Evolutionary conservation across 208 protist species (phyloP), one percentile per base, ranked within the genome.

Genomic region (Leishmania martiniquensis): DNA sequence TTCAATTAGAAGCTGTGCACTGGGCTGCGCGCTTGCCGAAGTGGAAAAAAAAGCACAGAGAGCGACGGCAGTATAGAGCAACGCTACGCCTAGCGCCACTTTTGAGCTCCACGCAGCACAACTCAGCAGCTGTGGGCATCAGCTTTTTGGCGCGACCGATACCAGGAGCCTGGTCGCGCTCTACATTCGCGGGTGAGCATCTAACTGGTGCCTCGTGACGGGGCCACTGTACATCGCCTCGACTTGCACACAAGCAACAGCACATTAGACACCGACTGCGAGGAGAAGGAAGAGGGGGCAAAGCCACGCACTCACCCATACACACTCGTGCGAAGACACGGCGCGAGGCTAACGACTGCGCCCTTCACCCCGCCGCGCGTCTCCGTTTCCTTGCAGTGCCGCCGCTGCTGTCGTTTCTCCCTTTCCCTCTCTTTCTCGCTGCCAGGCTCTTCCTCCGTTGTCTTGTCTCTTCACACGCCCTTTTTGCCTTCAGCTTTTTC

Each of bases 401-500:
- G 2, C 52, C 49, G 65, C 59, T 22, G 15, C 7, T 34, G 47
- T 69, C 32, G 29, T 44, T 68, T 80, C 47, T 45, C 6, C 2
- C 42, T 45, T 76, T 76, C 60, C 45, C 51, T 70, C n/a, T n/a
- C n/a, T 73, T 73, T 71, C 5, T 66, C 7, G 13, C 32, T 22
- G 65, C 25, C 37, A 22, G 63, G 60, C 47, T 25, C 47, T 70
- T 3, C 34, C 20, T 75, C 44, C 22, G n/a, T 22, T 4, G 9
- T 25, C n/a, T 25, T 12, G 9, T 15, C n/a, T 29, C 22, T n/a
- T 57, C 29, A 29, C 52, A 4, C 22, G 52, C 29, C 12, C 4
- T 2, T 65, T 55, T 22, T 44, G 65, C 1, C 54, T 49, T 59
- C 29, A 22, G 34, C 34, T 29, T 65, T 42, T 65, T 37, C 20